Conservation (phyloP, 306 rosid species). For the Calophaca sinica region DNA sequence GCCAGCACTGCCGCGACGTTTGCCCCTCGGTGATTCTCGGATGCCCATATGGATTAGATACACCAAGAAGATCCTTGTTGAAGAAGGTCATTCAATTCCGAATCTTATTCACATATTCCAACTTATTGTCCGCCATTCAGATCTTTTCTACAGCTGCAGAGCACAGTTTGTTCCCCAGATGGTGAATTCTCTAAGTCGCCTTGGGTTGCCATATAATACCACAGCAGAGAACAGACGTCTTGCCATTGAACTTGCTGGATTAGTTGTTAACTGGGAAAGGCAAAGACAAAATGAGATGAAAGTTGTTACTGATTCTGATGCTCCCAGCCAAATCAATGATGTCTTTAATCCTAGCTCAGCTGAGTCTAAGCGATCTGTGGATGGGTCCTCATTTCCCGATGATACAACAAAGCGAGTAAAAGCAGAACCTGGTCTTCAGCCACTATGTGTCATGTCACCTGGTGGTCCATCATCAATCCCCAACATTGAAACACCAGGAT, state of each 20-base stretch:
- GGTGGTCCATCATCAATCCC: constrained; percentile 96
- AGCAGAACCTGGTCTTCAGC: constrained; percentile 95
- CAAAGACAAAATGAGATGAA: constrained; percentile 95
- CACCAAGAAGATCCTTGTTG: constrained; percentile 94
- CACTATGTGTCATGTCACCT: constrained; percentile 93
- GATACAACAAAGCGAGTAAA: constrained; percentile 92
- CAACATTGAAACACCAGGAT: constrained; percentile 94
- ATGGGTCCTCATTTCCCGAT: constrained; percentile 87
- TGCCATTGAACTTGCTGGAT: constrained; percentile 99
- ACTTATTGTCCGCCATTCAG: constrained; percentile 98
- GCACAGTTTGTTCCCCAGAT: constrained; percentile 99
- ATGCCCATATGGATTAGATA: constrained; percentile 99
- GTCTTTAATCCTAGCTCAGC: constrained; percentile 72
- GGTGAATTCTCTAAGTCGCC: constrained; percentile 99
- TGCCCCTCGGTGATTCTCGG: constrained; percentile 95
- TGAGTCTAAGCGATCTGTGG: constrained; percentile 83
- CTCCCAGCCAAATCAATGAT: constrained; percentile 68
- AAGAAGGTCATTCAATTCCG: constrained; percentile 99
- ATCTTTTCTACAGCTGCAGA: constrained; percentile 97
- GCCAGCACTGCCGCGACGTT: constrained; percentile 98
- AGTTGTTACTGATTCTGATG: constrained; percentile 76
- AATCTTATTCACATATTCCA: constrained; percentile 99
- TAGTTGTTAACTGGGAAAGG: constrained; percentile 99
- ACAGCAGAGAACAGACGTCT: constrained; percentile 96
- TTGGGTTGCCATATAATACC: constrained; percentile 95